Evolutionary conservation across 1,284 basidiomycete genomes (phyloP), one percentile per base, ranked within the genome.

Genomic region (Cryptococcus floricola): DNA sequence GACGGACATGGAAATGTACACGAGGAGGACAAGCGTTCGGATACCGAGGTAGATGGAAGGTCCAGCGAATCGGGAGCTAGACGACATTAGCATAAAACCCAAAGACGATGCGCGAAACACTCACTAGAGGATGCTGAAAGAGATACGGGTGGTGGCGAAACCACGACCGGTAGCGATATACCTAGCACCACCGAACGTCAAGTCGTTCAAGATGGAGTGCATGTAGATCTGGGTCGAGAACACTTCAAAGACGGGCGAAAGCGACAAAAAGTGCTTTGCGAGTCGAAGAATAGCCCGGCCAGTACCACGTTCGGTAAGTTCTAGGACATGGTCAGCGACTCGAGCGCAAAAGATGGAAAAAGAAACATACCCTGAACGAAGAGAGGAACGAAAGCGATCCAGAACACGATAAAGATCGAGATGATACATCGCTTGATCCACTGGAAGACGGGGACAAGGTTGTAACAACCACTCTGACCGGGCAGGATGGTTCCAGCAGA

Each of bases 131-230:
- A 93, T 93, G 71, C 85, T 88, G 81, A 97, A 97, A 61, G 87
- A 88, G 63, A 95, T 90, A 55, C 93, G 84, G 19, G 90, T 89
- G 7, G 93, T 96, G 16, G 93, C 93, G 72, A 97, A 97, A 44
- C 93, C 93, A 83, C 93, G 89, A 56, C 93, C 93, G n/a, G 93
- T 97, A n/a, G 93, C 92, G 66, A 97, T 97, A 77, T 96, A 97
- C 59, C 93, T 85, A 51, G 93, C 93, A 58, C 93, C 93, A 77
- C 93, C 93, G 61, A 95, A 95, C 4, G 90, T 93, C 79, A 96
- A 80, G 78, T 96, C 93, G 77, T 87, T 95, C 64, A 95, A 78
- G 72, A 96, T 93, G 31, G 93, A 96, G 71, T 97, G 90, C 51
- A 91, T 91, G 74, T 92, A 91, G 71, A 97, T 96, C 77, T 96